Percentiles rank a stretch among this genome's conserved stretches.
Conservation (phyloP, 305 asterid species). For the Salvia sclarea region DNA sequence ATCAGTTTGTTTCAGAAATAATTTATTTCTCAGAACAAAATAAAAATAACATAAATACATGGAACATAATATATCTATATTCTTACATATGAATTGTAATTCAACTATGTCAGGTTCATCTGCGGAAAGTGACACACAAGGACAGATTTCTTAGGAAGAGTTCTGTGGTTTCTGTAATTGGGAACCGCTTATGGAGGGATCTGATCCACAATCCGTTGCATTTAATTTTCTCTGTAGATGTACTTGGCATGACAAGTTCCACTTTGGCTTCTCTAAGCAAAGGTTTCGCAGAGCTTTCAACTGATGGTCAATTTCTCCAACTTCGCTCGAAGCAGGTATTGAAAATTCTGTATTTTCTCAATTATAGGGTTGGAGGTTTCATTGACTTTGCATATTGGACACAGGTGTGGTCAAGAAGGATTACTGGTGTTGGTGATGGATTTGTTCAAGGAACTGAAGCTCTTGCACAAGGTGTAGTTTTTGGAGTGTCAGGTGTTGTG, state of each 20-base stretch:
- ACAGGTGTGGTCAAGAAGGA: conserved; percentile 94
- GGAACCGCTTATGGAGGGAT: conserved; percentile 94
- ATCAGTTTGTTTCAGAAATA: background rate
- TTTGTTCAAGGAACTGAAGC: conserved; percentile 98
- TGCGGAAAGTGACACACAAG: conserved; percentile 78
- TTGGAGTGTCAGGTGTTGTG: conserved; percentile 93
- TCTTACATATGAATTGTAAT: conserved; percentile 21
- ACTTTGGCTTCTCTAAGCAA: conserved; percentile 96
- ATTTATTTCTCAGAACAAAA: conserved; percentile 11
- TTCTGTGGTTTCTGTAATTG: conserved; percentile 67
- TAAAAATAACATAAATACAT: conserved; percentile 5
- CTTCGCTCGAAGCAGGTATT: conserved; percentile 93
- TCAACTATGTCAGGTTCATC: conserved; percentile 66
- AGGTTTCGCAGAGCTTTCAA: conserved; percentile 98
- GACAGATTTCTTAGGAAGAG: conserved; percentile 94
- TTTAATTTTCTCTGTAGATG: conserved; percentile 89
- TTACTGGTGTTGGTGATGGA: conserved; percentile 99
- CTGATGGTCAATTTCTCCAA: conserved; percentile 95
- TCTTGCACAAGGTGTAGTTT: conserved; percentile 97
- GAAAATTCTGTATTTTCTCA: conserved; percentile 19
- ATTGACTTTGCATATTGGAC: conserved; percentile 28
- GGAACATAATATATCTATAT: conserved; percentile 16
- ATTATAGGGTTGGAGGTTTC: conserved; percentile 13
- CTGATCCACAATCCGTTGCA: conserved; percentile 93
- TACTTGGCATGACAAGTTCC: conserved; percentile 97